Percentiles rank a stretch among this genome's conserved stretches.
Conservation (phyloP, 257 asterid genomes). For the Leonotis leonurus region DNA sequence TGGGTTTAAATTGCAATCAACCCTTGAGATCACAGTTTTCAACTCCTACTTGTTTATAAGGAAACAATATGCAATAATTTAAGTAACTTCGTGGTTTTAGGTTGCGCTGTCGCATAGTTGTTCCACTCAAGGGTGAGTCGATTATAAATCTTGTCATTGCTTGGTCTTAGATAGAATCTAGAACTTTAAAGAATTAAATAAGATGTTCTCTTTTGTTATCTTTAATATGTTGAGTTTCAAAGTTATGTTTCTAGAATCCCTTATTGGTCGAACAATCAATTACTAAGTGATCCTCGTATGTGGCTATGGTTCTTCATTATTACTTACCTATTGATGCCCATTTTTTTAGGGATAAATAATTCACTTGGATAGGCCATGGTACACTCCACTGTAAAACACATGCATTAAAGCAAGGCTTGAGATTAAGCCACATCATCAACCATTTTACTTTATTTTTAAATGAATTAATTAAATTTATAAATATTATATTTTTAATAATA, state of each 20-base stretch:
- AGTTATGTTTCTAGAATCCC: not conserved
- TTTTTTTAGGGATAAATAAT: not conserved
- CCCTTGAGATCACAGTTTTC: not conserved
- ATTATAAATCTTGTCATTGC: not conserved
- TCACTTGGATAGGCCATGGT: not conserved
- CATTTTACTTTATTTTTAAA: no score
- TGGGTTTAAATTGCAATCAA: no score
- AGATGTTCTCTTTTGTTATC: not conserved
- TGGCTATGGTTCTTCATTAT: not conserved
- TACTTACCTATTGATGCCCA: not conserved
- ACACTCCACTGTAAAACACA: no score
- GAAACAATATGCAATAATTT: not conserved
- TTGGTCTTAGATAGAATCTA: not conserved
- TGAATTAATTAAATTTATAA: no score
- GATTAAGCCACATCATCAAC: no score
- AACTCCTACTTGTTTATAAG: not conserved
- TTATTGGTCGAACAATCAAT: not conserved
- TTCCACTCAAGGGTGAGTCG: not conserved
- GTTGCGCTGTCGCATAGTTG: not conserved
- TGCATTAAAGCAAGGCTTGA: no score
- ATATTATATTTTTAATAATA: no score
- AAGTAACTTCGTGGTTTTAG: not conserved
- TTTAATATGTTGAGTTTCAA: not conserved
- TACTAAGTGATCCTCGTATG: not conserved
- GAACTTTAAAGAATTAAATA: not conserved